A percentile compares a stretch with the other conserved stretches of the same genome.
Conservation (phyloP, 352 stramenopile species). For the Aphanomyces euteiches region DNA sequence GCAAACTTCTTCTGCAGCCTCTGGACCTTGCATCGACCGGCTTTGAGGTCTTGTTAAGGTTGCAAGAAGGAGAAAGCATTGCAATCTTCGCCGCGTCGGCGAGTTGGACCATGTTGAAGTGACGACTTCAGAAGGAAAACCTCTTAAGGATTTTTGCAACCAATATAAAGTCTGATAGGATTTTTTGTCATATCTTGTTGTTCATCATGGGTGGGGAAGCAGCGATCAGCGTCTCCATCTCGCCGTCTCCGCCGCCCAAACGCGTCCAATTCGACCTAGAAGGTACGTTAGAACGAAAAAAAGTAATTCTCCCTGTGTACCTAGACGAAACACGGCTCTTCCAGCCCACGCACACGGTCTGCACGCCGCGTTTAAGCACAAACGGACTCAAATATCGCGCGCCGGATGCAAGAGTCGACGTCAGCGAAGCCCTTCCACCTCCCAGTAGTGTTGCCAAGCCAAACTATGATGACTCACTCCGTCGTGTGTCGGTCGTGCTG, state of each 20-base stretch:
- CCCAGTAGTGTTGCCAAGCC: constrained; percentile 80
- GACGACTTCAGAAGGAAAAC: neutral
- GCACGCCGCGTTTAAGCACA: constrained; percentile 71
- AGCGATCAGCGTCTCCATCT: constrained; percentile 18
- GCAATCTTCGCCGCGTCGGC: too few relatives aligned
- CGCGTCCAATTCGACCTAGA: constrained; percentile 29
- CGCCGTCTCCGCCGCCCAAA: constrained; percentile 27
- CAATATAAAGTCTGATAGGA: neutral
- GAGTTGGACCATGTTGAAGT: constrained; percentile 9
- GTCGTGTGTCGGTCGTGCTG: constrained; percentile 83
- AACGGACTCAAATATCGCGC: constrained; percentile 73
- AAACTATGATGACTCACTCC: constrained; percentile 89
- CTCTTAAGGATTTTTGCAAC: neutral
- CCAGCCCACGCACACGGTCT: constrained; percentile 83
- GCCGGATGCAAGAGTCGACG: constrained; percentile 65
- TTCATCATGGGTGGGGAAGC: constrained; percentile 21
- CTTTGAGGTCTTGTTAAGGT: too few relatives aligned
- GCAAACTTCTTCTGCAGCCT: too few relatives aligned
- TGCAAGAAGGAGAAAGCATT: too few relatives aligned
- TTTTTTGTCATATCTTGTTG: neutral
- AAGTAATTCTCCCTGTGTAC: neutral
- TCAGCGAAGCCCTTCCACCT: constrained; percentile 59
- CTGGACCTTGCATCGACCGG: too few relatives aligned
- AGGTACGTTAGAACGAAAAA: constrained; percentile 1
- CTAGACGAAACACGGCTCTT: constrained; percentile 41